Evolutionary conservation across 2,329 filamentous ascomycete species (phyloP).

Genomic region (Epichloe scottii): DNA sequence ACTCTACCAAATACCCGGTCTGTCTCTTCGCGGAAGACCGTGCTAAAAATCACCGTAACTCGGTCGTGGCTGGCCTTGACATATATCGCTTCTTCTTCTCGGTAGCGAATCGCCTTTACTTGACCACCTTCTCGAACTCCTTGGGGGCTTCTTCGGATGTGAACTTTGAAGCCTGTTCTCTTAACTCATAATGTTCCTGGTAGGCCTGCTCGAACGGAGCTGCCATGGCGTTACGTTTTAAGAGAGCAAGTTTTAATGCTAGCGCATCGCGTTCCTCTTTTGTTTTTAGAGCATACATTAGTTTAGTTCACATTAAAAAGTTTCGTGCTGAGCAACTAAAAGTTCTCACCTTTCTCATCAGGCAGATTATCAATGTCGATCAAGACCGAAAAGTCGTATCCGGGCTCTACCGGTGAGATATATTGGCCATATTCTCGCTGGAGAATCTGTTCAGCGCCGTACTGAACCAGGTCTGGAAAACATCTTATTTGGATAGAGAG

Average conservation of each 20-base stretch:
- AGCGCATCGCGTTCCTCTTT: conserved; percentile 75
- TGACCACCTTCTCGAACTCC: conserved; percentile 80
- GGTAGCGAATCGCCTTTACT: conserved; percentile 94
- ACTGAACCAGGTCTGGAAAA: conserved; percentile 81
- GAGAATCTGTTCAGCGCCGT: conserved; percentile 84
- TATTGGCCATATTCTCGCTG: conserved; percentile 90
- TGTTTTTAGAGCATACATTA: not conserved
- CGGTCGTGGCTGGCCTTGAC: conserved; percentile 95
- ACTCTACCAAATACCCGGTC: conserved; percentile 96
- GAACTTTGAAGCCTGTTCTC: conserved; percentile 82
- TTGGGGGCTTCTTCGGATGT: conserved; percentile 90
- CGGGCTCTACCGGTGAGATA: conserved; percentile 74
- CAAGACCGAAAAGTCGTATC: conserved; percentile 91
- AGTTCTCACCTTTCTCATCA: conserved; percentile 50
- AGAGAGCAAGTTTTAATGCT: conserved; percentile 71
- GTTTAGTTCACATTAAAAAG: not conserved
- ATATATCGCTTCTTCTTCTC: conserved; percentile 97
- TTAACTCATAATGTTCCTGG: conserved; percentile 75
- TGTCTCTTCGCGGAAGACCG: conserved; percentile 94
- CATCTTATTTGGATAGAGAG: conserved; percentile 93
- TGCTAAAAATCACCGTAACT: conserved; percentile 98
- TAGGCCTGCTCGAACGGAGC: conserved; percentile 97
- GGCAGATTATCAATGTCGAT: conserved; percentile 84
- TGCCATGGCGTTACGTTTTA: conserved; percentile 98
- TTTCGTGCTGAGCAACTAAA: too few species aligned